Base-by-base conservation (phyloP, 2,329 filamentous ascomycete species). In the Alternaria brassicicola region DNA sequence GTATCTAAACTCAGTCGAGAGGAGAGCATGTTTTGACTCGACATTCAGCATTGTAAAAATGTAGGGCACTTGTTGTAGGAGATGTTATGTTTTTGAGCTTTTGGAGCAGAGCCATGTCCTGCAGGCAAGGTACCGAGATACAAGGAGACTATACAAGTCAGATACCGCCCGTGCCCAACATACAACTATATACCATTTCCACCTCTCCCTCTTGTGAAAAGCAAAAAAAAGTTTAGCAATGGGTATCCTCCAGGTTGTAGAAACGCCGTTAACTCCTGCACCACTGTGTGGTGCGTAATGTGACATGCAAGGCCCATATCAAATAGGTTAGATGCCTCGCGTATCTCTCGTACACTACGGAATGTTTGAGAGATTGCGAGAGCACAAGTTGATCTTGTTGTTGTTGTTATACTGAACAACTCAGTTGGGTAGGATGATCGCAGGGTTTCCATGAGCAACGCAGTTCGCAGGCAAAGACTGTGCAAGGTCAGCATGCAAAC, bases 371-470 rank as follows among this genome's bases (percentile, higher is more conserved):
- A 47, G 33, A 43, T 28, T 28, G 5, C 19, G 21, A 21, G 41
- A 10, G n/a, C 30, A 25, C 31, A 21, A 13, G 13, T 3, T 17
- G 13, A 47, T 26, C n/a, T n/a, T n/a, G n/a, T n/a, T n/a, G n/a
- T n/a, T n/a, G n/a, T n/a, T 60, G 13, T 63, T 57, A 45, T 57
- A 55, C 55, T 62, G 65, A 47, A 68, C 61, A 59, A 12, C 36
- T 49, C 43, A 58, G 45, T 57, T 57, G 26, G 67, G 70, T 74
- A 59, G 73, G 71, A n/a, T 58, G 19, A 48, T 49, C 17, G 79
- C 77, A 17, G 82, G 81, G 59, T 82, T 82, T 39, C 82, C 82
- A 26, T 76, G 78, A 12, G 80, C 81, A 41, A 83, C 73, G 23
- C 78, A 80, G 55, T 80, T 77, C 17, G 76, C 74, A 30, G 79